These are phyloP conservation scores for Fusarium annulatum DNA, from an alignment of 2,329 filamentous ascomycete species.

Conservation along the genomic window DNA sequence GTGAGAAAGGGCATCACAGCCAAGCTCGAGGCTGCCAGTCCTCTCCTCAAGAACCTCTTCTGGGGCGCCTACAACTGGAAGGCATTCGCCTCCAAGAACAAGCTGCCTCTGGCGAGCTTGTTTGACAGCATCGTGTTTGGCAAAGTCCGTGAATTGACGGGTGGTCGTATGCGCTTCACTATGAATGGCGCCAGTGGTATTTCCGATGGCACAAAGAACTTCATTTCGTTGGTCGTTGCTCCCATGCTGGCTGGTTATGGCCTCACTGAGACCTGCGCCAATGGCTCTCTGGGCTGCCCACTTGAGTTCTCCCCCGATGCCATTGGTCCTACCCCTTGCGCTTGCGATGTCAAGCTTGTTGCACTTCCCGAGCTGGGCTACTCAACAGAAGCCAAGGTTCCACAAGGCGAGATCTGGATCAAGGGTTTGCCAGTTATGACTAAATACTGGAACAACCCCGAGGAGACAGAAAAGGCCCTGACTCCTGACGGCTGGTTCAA, in stretches of 20 bases:
- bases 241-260: conserved; percentile 97
- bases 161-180: conserved; percentile 86
- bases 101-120: conserved; percentile 73
- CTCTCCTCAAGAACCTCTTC: conserved; percentile 82
- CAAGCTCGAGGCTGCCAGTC: conserved; percentile 78
- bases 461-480: conserved; percentile 83
- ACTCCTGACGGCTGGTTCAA: conserved; percentile 95
- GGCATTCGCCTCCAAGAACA: conserved; percentile 65
- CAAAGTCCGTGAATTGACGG: conserved; percentile 90
- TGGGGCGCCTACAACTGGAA: conserved; percentile 72
- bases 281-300: conserved; percentile 84
- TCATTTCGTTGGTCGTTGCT: conserved; percentile 90
- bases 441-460: conserved; percentile 85
- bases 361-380: conserved; percentile 92
- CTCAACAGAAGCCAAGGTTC: conserved; percentile 75
- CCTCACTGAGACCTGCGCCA: conserved; percentile 90
- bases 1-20: conserved; percentile 92
- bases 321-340: conserved; percentile 81
- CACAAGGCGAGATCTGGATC: conserved; percentile 94
- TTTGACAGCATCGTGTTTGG: conserved; percentile 90
- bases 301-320: conserved; percentile 82
- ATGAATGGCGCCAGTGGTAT: conserved; percentile 96
- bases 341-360: conserved; percentile 90
- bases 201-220: conserved; percentile 85
- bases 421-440: conserved; percentile 79